phyloP scores from a whole-genome alignment of 1,284 basidiomycete genomes.

The Trichosporon sp. region DNA sequence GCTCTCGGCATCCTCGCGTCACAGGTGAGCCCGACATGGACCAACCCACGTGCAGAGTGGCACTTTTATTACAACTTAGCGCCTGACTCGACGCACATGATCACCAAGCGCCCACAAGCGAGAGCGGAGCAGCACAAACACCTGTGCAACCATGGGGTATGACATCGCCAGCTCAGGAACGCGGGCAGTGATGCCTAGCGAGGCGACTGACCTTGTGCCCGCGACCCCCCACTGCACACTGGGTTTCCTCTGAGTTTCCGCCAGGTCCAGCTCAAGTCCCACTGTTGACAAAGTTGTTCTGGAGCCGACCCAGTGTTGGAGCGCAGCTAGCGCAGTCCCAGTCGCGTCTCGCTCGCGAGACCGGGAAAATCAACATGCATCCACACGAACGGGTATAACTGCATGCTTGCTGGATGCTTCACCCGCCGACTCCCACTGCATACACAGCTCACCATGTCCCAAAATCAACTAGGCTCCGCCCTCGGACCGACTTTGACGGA shows the following conservation, averaged over 20 bases:
- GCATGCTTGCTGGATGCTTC: background rate
- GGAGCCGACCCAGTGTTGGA: background rate
- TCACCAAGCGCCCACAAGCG: background rate
- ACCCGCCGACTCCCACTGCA: background rate
- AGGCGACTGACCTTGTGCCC: slow-evolving; percentile 3
- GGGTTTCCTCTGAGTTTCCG: no score
- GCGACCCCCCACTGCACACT: no score
- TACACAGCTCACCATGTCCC: slow-evolving; percentile 1
- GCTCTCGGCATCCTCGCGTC: background rate
- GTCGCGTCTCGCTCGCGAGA: background rate
- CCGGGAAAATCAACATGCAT: slow-evolving; percentile 2
- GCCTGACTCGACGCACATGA: background rate
- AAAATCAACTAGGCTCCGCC: background rate
- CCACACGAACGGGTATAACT: background rate
- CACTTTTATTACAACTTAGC: background rate
- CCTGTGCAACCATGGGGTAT: background rate
- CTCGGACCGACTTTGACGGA: background rate
- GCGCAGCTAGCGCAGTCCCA: background rate
- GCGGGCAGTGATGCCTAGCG: no score
- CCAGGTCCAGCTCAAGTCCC: no score
- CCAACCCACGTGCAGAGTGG: background rate
- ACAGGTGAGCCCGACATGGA: background rate
- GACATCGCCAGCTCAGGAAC: background rate
- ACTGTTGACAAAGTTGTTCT: no score
- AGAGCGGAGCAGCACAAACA: background rate